Evolutionary conservation across 129 eudicot species (phyloP), one percentile per base, ranked within the genome.

Genomic region (Cynara cardunculus): DNA sequence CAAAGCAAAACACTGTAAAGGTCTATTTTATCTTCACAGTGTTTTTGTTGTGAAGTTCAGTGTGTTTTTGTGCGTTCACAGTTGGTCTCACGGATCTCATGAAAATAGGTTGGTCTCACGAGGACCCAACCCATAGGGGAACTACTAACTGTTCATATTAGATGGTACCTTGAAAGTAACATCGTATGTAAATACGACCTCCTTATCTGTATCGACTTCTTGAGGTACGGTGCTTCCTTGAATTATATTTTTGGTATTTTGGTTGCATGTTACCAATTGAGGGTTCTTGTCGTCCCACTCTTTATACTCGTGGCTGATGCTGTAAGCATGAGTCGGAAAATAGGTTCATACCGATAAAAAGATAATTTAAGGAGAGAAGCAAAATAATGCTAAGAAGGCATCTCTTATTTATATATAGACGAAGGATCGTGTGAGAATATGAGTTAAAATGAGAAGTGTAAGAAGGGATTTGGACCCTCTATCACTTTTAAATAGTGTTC

Each of bases 221-320:
- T 95, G 99, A 25, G 97, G 99, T 30, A 86, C 93, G 64, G 94
- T 86, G 78, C 94, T 87, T 59, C 97, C 92, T 80, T 89, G 97
- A 75, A 95, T 76, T 10, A 94, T 86, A 76, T 88, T 87, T 85
- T 90, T 92, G 68, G 99, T 90, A 69, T 87, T 90, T 81, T 89
- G 88, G 83, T 93, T 93, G 91, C 99, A 95, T 73, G 99, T 95
- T 12, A 91, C 68, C 85, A 95, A 79, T 81, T 95, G 95, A 2
- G 97, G 96, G 72, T 92, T 93, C 86, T 95, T 89, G 14, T 92
- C 97, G 84, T 95, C 94, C 97, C 97, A 92, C 13, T 90, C 97
- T 87, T 90, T 92, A 87, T 86, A 92, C 87, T 96, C 99, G 32
- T 96, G 99, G 35, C 82, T 91, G 16, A 96, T 89, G 72, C 98